Evolutionary conservation across 345 rosid species (phyloP), one percentile per base, ranked within the genome.

Genomic region (Citrus inodora): DNA sequence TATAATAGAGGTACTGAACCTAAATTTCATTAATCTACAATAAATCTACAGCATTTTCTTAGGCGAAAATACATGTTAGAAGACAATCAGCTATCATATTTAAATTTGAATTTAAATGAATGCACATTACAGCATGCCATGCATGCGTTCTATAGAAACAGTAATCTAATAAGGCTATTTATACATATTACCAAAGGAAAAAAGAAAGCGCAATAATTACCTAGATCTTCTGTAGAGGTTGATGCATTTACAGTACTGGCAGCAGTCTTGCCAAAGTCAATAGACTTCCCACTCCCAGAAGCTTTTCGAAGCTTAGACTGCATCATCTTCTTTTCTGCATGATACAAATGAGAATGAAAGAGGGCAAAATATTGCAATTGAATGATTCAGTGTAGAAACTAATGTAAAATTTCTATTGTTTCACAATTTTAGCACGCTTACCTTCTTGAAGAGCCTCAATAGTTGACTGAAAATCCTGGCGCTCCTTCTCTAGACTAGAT

Each of bases 381-480:
- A 58, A 78, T 32, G 28, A 75, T 65, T 32, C 70, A 56, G 70
- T 64, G 21, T 27, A 61, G 27, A 56, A 55, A 48, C 70, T 3
- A 13, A 13, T 70, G 38, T 19, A 60, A 53, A 76, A 21, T 6
- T 38, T 30, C 77, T 53, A 73, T 22, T 46, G 27, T n/a, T 1
- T 55, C 79, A 55, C 37, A 61, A 69, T 58, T 25, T 13, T 55
- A 67, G 65, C 53, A 78, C 35, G 76, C 74, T 72, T 78, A 93
- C 99, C 99, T 88, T 97, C 99, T 84, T 93, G 93, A 61, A 97
- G 93, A 80, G 97, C 94, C 84, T 87, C 91, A 67, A 94, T 87
- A 77, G 98, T 94, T 77, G 88, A 86, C 60, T 91, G 94, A 72
- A 97, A 88, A 86, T 97, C 98, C 81, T 87, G 93, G 78, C 96